Evolutionary conservation across 805 yeast genomes (phyloP), one percentile per base, ranked within the genome.

Genomic region (Metschnikowia lochheadii): DNA sequence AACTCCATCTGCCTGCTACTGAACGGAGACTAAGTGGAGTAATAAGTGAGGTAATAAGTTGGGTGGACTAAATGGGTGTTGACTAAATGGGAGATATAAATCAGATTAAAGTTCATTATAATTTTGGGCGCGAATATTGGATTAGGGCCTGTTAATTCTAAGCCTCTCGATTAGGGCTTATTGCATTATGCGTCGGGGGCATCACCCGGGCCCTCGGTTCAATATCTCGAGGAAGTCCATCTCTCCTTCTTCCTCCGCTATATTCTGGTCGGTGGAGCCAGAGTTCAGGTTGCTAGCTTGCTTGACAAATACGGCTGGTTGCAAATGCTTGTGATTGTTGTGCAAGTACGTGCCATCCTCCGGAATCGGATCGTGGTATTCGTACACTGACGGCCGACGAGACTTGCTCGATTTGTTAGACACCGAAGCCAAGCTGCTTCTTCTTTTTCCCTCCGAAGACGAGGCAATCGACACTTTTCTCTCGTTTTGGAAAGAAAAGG

Each of bases 161-260:
- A 21, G 41, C 31, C n/a, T 21, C 17, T 39, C 11, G 6, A n/a
- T 15, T 13, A 37, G 6, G 15, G 40, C 26, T 18, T 26, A 20
- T 10, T 17, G 17, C 40, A 20, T 10, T 17, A 15, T 15, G 21
- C 23, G 7, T 37, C 21, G 14, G 26, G 35, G 35, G 35, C 23
- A 6, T 39, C 41, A 39, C 2, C 32, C 31, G 6, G 58, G 60
- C n/a, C 79, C 81, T 33, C 63, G 65, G 35, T 67, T 69, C 51
- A 78, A 66, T 53, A 78, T 76, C 52, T 77, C 82, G 56, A 77
- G 46, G 46, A 78, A 66, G 56, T 77, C 82, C 63, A 78, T 65
- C 49, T 72, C 79, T 18, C 39, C 51, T 21, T 63, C 67, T 7
- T 62, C 65, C 11, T 44, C 54, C 10, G 23, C 44, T 5, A 49